These are phyloP conservation scores for Fusarium goolgardi DNA, from an alignment of 2,329 filamentous ascomycete species.

Conservation along the genomic window DNA sequence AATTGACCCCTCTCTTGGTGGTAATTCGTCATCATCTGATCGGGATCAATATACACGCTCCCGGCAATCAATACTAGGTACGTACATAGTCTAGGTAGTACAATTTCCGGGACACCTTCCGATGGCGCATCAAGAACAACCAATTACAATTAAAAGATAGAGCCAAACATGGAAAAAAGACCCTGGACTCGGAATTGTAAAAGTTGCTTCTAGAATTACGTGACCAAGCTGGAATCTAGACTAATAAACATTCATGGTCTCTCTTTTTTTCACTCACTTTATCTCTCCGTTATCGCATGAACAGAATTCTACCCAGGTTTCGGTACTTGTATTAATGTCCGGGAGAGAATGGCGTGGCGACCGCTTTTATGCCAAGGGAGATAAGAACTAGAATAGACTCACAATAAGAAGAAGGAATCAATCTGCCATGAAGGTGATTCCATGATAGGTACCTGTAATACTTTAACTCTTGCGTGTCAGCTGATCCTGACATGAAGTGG, in stretches of 20 bases:
- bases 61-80: constrained; percentile 12
- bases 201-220: constrained; percentile 9
- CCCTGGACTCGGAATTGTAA: constrained; percentile 4
- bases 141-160: neutral
- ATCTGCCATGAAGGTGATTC: neutral
- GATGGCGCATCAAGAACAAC: constrained; percentile 10
- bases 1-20: constrained; percentile 3
- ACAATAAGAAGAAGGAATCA: neutral
- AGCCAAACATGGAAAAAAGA: neutral
- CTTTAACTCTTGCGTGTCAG: neutral
- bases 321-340: neutral
- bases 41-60: constrained; percentile 16
- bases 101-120: constrained; percentile 21
- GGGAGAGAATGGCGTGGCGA: neutral
- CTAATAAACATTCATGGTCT: neutral
- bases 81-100: neutral
- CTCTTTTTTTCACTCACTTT: neutral
- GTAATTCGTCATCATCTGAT: constrained; percentile 37
- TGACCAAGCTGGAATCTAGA: neutral
- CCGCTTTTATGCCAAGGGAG: constrained; percentile 1
- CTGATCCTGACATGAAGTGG: neutral
- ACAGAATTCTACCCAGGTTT: neutral
- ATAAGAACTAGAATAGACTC: neutral
- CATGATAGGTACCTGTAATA: neutral
- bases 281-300: neutral